Evolutionary conservation across 2,329 filamentous ascomycete species (phyloP), one percentile per base, ranked within the genome.

Genomic region (Ascosphaera apis): DNA sequence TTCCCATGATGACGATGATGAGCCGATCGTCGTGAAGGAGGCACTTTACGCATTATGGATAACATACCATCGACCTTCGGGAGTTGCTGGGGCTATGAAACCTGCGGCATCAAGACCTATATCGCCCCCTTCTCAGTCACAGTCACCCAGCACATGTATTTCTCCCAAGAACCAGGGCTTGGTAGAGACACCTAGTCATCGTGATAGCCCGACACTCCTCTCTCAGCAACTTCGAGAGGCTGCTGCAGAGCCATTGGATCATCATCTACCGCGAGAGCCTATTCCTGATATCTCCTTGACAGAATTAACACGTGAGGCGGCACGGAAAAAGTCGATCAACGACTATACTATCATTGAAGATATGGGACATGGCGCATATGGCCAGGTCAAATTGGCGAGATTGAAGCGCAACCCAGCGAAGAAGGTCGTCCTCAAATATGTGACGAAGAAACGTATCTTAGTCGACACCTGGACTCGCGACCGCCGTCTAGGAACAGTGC

Each of bases 381-480:
- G 88, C 2, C 86, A 98, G 56, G 88, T 98, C 39, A 98, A 98
- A 54, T 67, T 98, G 34, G 86, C 80, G 36, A 72, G 84, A 19
- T 78, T 88, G 58, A 91, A 84, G 58, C 72, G 74, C 47, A 71
- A 67, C 36, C 71, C 62, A 16, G 62, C 69, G 36, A 78, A 76
- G 52, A 92, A 91, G 55, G 78, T 91, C 42, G 86, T 98, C 15
- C 67, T 98, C 49, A 98, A 98, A 54, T 98, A 91, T 53, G 88
- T 98, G 35, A 95, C 88, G 3, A 98, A 98, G 58, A 74, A 80
- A 40, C 78, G 86, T 32, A 98, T 98, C 53, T 67, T 98, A 11
- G 86, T 98, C 41, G 88, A 98, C 56, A 98, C 88, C 0, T 98
- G 88, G 88, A 95, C 86, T 21, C 72, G 88, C 39, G 88, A 98